A percentile compares a stretch with the other conserved stretches of the same genome.
Evolutionary conservation across 306 rosid genomes (phyloP).

Genomic region (Cicer judaicum): DNA sequence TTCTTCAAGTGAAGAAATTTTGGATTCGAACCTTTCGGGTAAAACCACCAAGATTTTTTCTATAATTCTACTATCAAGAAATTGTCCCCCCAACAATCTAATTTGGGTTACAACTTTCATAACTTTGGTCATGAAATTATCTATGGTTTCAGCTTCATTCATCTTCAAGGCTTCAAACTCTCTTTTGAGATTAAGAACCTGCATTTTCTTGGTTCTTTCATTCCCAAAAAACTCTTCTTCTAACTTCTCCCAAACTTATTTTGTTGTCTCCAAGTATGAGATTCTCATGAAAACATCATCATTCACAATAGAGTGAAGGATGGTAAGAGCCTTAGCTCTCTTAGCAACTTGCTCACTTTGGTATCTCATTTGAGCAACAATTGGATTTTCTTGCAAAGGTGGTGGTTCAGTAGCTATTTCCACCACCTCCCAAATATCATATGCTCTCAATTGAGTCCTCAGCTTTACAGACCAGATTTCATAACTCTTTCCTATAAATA

Average conservation of each 20-base stretch:
- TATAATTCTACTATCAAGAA: background rate
- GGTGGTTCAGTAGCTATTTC: background rate
- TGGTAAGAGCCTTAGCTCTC: background rate
- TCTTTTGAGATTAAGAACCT: background rate
- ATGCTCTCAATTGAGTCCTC: no score
- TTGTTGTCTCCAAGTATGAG: no score
- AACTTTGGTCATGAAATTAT: background rate
- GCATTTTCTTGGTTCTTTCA: background rate
- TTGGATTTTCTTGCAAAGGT: background rate
- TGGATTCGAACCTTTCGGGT: background rate
- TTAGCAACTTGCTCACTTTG: background rate
- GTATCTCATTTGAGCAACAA: background rate
- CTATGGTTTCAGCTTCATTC: no score
- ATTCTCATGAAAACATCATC: background rate
- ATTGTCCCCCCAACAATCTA: background rate
- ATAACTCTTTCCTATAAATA: no score
- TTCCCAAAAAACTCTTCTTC: no score
- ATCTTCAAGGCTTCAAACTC: no score
- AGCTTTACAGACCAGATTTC: no score
- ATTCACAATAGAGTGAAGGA: background rate
- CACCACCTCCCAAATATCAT: background rate
- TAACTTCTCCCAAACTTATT: no score
- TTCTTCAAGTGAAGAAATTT: background rate
- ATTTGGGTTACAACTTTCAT: slow-evolving; percentile 8
- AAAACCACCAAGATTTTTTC: background rate